Evolutionary conservation across 257 asterid species (phyloP).

Genomic region (Striga asiatica): DNA sequence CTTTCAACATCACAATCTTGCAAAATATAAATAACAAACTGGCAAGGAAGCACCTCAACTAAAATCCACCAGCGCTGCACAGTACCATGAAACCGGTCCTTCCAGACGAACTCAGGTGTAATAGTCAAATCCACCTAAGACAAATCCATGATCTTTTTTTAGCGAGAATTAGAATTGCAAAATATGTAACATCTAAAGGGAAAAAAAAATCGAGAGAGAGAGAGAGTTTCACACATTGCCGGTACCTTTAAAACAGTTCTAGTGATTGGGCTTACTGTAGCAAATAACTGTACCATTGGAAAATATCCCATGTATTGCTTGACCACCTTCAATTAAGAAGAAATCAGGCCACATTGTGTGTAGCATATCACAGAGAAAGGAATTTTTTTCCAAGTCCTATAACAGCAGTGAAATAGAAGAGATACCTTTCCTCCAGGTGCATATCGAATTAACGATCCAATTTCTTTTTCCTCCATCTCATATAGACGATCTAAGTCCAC

Average conservation of each 20-base stretch:
- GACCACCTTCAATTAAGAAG: constrained; percentile 48
- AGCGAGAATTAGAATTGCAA: constrained; percentile 2
- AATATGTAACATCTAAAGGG: constrained; percentile 14
- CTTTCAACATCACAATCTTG: not conserved
- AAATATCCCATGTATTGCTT: constrained; percentile 76
- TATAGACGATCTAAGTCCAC: constrained; percentile 71
- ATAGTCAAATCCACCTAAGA: constrained; percentile 77
- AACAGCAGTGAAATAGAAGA: constrained; percentile 14
- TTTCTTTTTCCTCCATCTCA: constrained; percentile 85
- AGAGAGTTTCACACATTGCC: constrained; percentile 16
- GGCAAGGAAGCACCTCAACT: constrained; percentile 65
- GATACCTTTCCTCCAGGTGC: constrained; percentile 93
- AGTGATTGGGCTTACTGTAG: constrained; percentile 95
- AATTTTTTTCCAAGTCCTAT: constrained; percentile 1
- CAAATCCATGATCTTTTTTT: constrained; percentile 12
- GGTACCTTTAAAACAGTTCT: constrained; percentile 95
- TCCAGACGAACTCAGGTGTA: constrained; percentile 80
- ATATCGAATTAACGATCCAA: constrained; percentile 93
- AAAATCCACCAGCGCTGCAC: constrained; percentile 94
- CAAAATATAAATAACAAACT: constrained; percentile 5
- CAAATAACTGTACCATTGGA: constrained; percentile 77
- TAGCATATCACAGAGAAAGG: not conserved
- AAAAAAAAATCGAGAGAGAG: not conserved
- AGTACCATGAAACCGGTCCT: constrained; percentile 94
- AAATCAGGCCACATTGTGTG: constrained; percentile 12